Conservation (phyloP, 2,329 filamentous ascomycete genomes). For the Curvularia sp. region DNA sequence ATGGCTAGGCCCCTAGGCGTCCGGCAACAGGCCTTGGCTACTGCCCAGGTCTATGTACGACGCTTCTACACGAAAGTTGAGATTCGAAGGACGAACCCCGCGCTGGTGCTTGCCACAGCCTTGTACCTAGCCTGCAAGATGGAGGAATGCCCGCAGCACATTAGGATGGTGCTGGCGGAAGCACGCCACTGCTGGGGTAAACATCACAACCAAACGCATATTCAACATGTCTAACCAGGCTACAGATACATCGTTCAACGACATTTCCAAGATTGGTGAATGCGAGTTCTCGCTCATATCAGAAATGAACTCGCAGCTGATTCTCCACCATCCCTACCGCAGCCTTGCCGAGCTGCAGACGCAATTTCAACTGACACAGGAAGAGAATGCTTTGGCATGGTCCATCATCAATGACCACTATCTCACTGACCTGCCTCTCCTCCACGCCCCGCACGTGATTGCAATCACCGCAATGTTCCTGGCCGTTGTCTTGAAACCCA, state of each 20-base stretch:
- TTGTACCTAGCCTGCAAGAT: conserved; percentile 97
- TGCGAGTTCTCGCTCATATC: conserved; percentile 93
- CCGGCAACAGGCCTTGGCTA: conserved; percentile 90
- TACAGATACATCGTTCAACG: conserved; percentile 54
- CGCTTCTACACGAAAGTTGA: conserved; percentile 92
- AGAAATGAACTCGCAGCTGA: conserved; percentile 87
- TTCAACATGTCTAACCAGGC: conserved; percentile 13
- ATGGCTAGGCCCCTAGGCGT: conserved; percentile 83
- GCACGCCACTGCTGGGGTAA: conserved; percentile 70
- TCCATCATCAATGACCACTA: conserved; percentile 91
- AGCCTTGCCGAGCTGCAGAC: conserved; percentile 74
- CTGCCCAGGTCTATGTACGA: conserved; percentile 92
- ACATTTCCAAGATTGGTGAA: conserved; percentile 86
- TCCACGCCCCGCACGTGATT: conserved; percentile 85
- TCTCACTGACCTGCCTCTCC: conserved; percentile 86
- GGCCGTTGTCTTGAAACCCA: conserved; percentile 79
- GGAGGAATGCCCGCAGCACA: conserved; percentile 97
- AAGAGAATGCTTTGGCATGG: conserved; percentile 79
- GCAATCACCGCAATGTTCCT: conserved; percentile 87
- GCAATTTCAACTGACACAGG: conserved; percentile 74
- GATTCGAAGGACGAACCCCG: conserved; percentile 90
- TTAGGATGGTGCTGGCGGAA: conserved; percentile 86
- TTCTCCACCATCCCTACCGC: conserved; percentile 89
- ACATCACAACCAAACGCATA: conserved; percentile 1
- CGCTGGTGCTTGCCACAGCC: conserved; percentile 89